Base-by-base conservation (phyloP, 208 protist species). In the Trypanosoma platydactyli region DNA sequence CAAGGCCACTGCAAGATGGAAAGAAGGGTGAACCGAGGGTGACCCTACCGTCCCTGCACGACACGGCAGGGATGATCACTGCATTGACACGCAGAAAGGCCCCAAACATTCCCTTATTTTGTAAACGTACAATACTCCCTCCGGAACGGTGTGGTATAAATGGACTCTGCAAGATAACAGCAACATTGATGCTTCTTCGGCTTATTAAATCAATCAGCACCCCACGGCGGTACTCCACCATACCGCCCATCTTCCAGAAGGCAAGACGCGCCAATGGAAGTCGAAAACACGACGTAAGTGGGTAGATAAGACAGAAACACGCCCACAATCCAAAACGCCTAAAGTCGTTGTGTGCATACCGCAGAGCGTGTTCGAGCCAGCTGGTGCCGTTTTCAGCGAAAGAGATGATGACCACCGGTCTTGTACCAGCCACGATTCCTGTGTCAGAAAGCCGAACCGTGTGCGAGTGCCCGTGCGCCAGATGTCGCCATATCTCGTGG, bases 61-160 rank as follows among this genome's bases (percentile, higher is more conserved):
- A 46, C 16, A 63, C 25, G 24, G 57, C 57, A 1, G 57, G 57
- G 1, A 46, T 18, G 25, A 63, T 50, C 3, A 50, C 22, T 3
- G 57, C 57, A 25, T 63, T 46, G 7, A 12, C 22, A 1, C 57
- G 35, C 42, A 63, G 27, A 63, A 50, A 63, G 13, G 42, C 57
- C 9, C 57, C 57, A 51, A 63, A 63, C 42, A 63, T 63, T 5
- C 57, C 57, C 51, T 63, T 63, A 35, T 50, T 46, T 5, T 51
- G 57, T 35, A 63, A 25, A 1, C 41, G 57, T 20, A 51, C 57
- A 46, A 33, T 5, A 11, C 20, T 40, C 3, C 29, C 0, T 51
- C 41, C 24, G 33, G 33, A 1, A 35, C 29, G 1, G 42, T n/a
- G 27, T 15, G 6, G 20, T 20, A n/a, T 16, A 51, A 63, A 38